Evolutionary conservation across 1,284 basidiomycete genomes (phyloP), one percentile per base, ranked within the genome.

Genomic region (Austropuccinia psidii): DNA sequence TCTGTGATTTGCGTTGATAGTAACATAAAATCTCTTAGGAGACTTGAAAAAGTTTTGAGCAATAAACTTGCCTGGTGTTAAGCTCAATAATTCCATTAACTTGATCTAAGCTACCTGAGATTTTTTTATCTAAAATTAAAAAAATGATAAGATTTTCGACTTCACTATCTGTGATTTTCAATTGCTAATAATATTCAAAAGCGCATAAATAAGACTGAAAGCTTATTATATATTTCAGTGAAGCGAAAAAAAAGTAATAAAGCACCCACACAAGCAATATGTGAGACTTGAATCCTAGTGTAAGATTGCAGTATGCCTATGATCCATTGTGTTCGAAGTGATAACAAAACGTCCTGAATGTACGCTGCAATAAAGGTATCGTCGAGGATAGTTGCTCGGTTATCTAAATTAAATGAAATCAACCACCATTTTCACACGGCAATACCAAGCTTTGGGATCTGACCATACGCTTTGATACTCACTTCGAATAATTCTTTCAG

Each of bases 41-140:
- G 67, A 69, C 4, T 45, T n/a, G 21, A 11, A 31, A 7, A n/a
- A n/a, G n/a, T n/a, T n/a, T n/a, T n/a, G n/a, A n/a, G n/a, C n/a
- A n/a, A n/a, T n/a, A 31, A n/a, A 39, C 52, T 73, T 27, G 50
- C 54, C 50, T 47, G n/a, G 47, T 84, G 78, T 96, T 91, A 29
- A 98, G 84, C 78, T 98, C 91, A 17, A 99, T 85, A 67, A 90
- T 85, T 84, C 93, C 93, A 24, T 90, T 87, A 41, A 96, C 92
- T 82, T 98, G 93, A 81, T 99, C 95, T 78, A 98, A 96, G 77
- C 89, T 87, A 19, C 95, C 96, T 77, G 93, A 88, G 41, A 99
- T 91, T 80, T 91, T 94, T 29, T 90, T 91, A 81, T 98, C 95
- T 35, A 98, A 83, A 74, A 99, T 98, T 21, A 98, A 86, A 45